These are phyloP conservation scores for Trifolium subterraneum DNA, from an alignment of 306 rosid species.

Conservation along the genomic window DNA sequence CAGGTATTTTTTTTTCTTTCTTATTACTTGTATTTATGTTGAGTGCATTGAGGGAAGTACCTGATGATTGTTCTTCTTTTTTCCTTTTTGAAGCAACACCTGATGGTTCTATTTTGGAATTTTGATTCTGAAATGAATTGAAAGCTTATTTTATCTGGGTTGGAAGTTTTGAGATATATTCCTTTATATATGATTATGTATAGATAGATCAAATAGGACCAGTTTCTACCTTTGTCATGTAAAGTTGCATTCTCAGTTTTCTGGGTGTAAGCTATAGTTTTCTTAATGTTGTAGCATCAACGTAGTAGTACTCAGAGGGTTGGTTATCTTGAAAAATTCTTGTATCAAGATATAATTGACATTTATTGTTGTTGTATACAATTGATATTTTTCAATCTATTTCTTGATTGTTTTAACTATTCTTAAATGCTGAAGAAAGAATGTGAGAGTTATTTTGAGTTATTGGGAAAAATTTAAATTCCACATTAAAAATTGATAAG, in stretches of 20 bases:
- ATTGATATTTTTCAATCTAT: conserved; percentile 1
- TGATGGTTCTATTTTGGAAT: conserved; percentile 36
- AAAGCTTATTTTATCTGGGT: conserved; percentile 7
- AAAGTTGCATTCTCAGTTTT: conserved; percentile 35
- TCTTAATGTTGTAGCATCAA: background rate
- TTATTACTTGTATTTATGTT: conserved; percentile 46
- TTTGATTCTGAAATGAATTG: conserved; percentile 44
- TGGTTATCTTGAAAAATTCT: too few relatives aligned
- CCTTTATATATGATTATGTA: conserved; percentile 4
- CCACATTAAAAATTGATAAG: too few relatives aligned
- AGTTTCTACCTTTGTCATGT: conserved; percentile 9
- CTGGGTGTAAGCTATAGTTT: background rate
- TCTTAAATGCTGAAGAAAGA: background rate
- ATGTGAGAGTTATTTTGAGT: background rate
- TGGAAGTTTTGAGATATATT: conserved; percentile 12
- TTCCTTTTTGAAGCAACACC: conserved; percentile 10
- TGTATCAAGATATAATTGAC: background rate
- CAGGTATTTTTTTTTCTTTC: conserved; percentile 29
- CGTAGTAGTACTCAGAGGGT: too few relatives aligned
- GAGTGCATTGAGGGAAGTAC: conserved; percentile 31
- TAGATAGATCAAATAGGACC: conserved; percentile 21
- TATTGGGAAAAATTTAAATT: too few relatives aligned
- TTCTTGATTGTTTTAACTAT: background rate
- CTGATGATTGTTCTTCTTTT: background rate
- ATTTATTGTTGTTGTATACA: background rate